A percentile compares a stretch with the other conserved stretches of the same genome.
Evolutionary conservation across 495 filamentous ascomycete species (phyloP).

Genomic region (Recurvomyces mirabilis): DNA sequence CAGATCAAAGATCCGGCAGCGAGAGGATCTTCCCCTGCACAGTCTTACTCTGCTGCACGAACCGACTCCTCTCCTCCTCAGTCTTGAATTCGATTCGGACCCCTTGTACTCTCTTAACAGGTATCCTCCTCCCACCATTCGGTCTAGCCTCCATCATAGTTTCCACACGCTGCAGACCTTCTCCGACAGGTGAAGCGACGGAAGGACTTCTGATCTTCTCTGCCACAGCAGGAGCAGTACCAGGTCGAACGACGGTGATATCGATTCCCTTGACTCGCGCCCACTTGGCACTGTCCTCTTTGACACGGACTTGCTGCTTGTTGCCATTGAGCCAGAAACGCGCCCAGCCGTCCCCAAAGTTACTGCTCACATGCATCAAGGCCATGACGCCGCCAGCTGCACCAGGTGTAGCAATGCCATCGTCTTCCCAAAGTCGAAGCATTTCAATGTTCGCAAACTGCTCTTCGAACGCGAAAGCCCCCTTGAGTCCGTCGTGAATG

Average conservation of each 20-base stretch:
- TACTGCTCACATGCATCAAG: slow-evolving; percentile 29
- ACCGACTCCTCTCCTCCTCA: slow-evolving; percentile 27
- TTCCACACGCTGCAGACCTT: slow-evolving; percentile 9
- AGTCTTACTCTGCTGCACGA: slow-evolving; percentile 23
- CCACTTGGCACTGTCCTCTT: slow-evolving; percentile 24
- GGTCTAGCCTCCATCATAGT: neutral
- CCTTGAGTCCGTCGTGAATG: slow-evolving; percentile 29
- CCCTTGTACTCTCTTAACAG: slow-evolving; percentile 19
- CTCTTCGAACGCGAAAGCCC: slow-evolving; percentile 29
- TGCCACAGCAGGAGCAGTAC: neutral
- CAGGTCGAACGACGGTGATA: slow-evolving; percentile 23
- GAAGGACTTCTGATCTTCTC: slow-evolving; percentile 5
- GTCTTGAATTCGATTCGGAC: slow-evolving; percentile 28
- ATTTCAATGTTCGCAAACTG: slow-evolving; percentile 35
- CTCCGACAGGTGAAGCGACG: neutral
- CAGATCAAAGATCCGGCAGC: slow-evolving; percentile 23
- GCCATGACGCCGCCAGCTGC: slow-evolving; percentile 26
- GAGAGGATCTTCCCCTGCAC: slow-evolving; percentile 23
- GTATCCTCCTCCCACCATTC: slow-evolving; percentile 4
- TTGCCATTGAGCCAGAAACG: slow-evolving; percentile 27
- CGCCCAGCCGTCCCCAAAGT: slow-evolving; percentile 31
- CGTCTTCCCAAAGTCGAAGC: slow-evolving; percentile 32
- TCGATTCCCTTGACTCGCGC: slow-evolving; percentile 30
- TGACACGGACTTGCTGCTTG: slow-evolving; percentile 24
- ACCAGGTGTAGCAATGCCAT: slow-evolving; percentile 12